Conservation (phyloP, 352 stramenopile species). For the Phytopythium delawarense region DNA sequence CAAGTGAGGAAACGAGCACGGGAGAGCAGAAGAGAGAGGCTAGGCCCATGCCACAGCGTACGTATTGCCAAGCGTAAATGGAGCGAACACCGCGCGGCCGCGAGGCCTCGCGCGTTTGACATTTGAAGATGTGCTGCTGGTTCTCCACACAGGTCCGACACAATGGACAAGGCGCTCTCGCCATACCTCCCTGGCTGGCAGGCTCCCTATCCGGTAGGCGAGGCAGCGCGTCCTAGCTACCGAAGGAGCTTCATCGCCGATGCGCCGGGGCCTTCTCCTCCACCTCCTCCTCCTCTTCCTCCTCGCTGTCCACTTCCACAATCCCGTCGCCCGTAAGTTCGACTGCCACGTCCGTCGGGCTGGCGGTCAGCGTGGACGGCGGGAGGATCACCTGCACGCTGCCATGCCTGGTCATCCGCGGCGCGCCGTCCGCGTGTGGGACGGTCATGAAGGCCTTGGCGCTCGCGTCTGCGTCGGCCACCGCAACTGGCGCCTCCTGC, state of each 20-base stretch:
- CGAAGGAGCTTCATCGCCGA: background rate
- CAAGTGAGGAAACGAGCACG: background rate
- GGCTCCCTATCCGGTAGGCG: too few relatives aligned
- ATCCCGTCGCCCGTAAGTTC: conserved; percentile 18
- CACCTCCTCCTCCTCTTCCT: conserved; percentile 19
- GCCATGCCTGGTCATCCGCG: conserved; percentile 53
- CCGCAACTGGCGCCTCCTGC: conserved; percentile 2
- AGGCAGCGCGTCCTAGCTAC: background rate
- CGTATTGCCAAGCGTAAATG: background rate
- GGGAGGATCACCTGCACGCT: conserved; percentile 61
- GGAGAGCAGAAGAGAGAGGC: background rate
- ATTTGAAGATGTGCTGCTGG: background rate
- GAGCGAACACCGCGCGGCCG: background rate
- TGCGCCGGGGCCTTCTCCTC: background rate
- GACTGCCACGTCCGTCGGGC: conserved; percentile 29
- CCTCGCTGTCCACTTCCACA: conserved; percentile 14
- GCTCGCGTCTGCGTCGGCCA: conserved; percentile 27
- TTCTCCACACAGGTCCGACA: background rate
- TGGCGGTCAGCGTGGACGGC: conserved; percentile 14
- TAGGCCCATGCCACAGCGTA: background rate
- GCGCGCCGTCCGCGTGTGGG: conserved; percentile 25
- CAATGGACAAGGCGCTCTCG: background rate
- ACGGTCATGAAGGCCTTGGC: conserved; percentile 26
- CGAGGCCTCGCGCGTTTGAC: background rate
- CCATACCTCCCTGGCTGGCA: background rate